phyloP scores from a whole-genome alignment of 306 rosid species.

The Lagenaria siceraria region DNA sequence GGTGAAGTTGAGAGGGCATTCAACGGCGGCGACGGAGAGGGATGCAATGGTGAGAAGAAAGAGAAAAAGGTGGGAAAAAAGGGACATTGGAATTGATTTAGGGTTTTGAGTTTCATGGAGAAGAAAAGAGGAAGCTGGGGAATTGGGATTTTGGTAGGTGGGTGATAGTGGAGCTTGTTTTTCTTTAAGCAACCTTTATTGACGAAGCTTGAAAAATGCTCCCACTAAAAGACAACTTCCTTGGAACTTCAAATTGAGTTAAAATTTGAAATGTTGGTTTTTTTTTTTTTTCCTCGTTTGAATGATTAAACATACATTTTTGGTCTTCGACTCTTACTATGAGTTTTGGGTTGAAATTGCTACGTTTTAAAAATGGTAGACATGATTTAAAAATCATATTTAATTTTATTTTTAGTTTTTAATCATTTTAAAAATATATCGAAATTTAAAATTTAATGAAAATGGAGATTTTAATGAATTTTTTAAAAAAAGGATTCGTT shows the following conservation, averaged over 20 bases:
- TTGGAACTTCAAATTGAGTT: background rate
- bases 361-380: too few relatives aligned
- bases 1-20: constrained; percentile 66
- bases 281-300: too few relatives aligned
- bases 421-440: too few relatives aligned
- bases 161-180: background rate
- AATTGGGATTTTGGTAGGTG: background rate
- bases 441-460: too few relatives aligned
- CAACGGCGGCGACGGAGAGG: constrained; percentile 1
- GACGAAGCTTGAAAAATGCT: background rate
- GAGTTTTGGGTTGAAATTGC: too few relatives aligned
- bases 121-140: background rate
- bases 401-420: too few relatives aligned
- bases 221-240: background rate
- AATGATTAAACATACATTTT: too few relatives aligned
- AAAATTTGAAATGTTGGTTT: background rate
- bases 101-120: constrained; percentile 9
- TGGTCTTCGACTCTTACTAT: too few relatives aligned
- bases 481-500: too few relatives aligned
- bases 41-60: background rate
- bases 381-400: too few relatives aligned
- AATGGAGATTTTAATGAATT: too few relatives aligned
- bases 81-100: background rate
- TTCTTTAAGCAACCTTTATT: background rate
- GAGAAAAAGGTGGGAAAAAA: background rate